phyloP scores from a whole-genome alignment of 2,329 filamentous ascomycete species.

The Venturia effusa region DNA sequence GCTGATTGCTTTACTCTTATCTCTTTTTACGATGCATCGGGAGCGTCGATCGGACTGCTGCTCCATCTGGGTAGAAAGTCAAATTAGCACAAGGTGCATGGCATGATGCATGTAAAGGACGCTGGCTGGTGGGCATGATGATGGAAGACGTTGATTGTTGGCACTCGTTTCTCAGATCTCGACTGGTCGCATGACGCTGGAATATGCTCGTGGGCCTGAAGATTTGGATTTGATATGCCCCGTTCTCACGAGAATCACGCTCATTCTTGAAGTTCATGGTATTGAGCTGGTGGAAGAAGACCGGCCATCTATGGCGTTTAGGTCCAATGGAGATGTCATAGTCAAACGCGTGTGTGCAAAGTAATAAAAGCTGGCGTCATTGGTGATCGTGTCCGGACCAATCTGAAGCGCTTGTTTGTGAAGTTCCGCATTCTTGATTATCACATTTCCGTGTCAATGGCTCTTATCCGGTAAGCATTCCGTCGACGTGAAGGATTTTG shows the following conservation, averaged over 20 bases:
- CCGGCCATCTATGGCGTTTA: not conserved
- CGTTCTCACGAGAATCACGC: not conserved
- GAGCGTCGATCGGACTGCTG: not conserved
- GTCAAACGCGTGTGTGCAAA: not conserved
- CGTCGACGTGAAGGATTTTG: not conserved
- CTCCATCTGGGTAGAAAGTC: not conserved
- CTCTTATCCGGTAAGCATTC: not conserved
- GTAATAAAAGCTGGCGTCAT: not conserved
- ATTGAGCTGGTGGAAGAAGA: not conserved
- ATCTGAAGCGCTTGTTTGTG: not conserved
- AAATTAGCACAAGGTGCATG: not conserved
- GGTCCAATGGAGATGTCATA: not conserved
- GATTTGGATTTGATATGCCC: not conserved
- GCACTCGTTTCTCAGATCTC: not conserved
- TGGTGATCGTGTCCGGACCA: not conserved
- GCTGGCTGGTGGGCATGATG: not conserved
- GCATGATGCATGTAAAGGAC: not conserved
- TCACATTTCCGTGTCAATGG: no score
- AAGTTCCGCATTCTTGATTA: no score
- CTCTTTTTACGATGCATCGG: not conserved
- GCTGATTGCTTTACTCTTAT: not conserved
- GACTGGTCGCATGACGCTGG: constrained; percentile 12
- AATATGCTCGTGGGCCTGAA: constrained; percentile 12
- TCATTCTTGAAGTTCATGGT: not conserved
- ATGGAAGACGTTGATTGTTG: not conserved